Evolutionary conservation across 345 rosid species (phyloP).

Genomic region (Corchorus olitorius): DNA sequence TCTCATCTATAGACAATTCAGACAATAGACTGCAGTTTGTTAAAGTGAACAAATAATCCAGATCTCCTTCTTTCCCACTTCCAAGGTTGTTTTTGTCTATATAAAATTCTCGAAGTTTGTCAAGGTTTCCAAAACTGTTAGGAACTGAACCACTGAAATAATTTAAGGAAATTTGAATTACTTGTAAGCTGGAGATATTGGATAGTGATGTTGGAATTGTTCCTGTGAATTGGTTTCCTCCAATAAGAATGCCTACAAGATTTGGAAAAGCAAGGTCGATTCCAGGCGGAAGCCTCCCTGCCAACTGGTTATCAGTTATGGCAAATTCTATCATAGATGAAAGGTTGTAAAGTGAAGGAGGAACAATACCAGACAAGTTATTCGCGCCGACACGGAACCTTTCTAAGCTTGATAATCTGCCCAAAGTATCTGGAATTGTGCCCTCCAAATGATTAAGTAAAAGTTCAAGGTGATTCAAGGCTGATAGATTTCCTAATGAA

Average conservation of each 20-base stretch:
- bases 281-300: conserved; percentile 21
- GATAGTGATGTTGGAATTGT: conserved; percentile 28
- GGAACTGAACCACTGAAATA: conserved; percentile 17
- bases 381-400: neutral
- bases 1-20: neutral
- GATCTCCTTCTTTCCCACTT: conserved; percentile 15
- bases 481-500: conserved; percentile 26
- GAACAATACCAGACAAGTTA: conserved; percentile 19
- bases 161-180: neutral
- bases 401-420: neutral
- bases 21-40: neutral
- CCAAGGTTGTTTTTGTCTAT: conserved; percentile 8
- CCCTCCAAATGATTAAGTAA: neutral
- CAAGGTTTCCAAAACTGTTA: conserved; percentile 2
- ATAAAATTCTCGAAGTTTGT: neutral
- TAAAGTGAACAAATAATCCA: conserved; percentile 8
- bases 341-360: conserved; percentile 17
- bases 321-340: neutral
- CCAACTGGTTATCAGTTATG: conserved; percentile 9
- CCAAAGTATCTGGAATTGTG: conserved; percentile 17
- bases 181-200: conserved; percentile 24
- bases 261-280: conserved; percentile 20
- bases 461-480: neutral
- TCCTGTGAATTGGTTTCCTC: conserved; percentile 28
- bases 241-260: neutral